Evolutionary conservation across 2,329 filamentous ascomycete species (phyloP).

Genomic region (Mollisia scopiformis): DNA sequence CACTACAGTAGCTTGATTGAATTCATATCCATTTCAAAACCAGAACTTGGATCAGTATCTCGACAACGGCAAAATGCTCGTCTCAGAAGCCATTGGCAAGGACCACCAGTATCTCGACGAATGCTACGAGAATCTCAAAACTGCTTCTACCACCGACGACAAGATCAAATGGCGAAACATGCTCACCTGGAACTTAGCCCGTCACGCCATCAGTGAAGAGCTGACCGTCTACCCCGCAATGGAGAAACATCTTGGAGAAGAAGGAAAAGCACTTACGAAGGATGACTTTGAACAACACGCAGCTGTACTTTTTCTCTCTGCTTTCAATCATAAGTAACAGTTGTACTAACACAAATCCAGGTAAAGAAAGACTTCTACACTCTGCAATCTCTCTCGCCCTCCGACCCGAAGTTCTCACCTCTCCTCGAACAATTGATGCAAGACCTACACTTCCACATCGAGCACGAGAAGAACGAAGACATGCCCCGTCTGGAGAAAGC

Average conservation of each 20-base stretch:
- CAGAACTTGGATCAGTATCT: too few species aligned
- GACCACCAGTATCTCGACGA: slow-evolving; percentile 42
- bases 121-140: slow-evolving; percentile 47
- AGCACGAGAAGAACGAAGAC: slow-evolving; percentile 53
- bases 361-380: slow-evolving; percentile 53
- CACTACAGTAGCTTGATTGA: too few species aligned
- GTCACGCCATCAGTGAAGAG: slow-evolving; percentile 52
- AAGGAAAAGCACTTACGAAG: slow-evolving; percentile 48
- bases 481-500: slow-evolving; percentile 50
- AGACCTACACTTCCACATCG: slow-evolving; percentile 48
- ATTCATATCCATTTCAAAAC: too few species aligned
- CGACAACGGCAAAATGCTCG: slow-evolving; percentile 9
- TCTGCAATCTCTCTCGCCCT: slow-evolving; percentile 49
- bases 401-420: slow-evolving; percentile 45
- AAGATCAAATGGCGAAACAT: slow-evolving; percentile 48
- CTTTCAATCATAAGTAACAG: neutral
- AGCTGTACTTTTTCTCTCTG: neutral
- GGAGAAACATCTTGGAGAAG: slow-evolving; percentile 47
- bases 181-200: slow-evolving; percentile 52
- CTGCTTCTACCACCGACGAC: slow-evolving; percentile 40
- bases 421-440: slow-evolving; percentile 48
- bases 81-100: slow-evolving; percentile 39
- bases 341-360: slow-evolving; percentile 35
- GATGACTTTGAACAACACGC: slow-evolving; percentile 52
- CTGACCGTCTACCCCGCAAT: slow-evolving; percentile 57